Percentiles rank a stretch among this genome's conserved stretches.
Conservation (phyloP, 257 asterid species). For the Nicotiana benthamiana region DNA sequence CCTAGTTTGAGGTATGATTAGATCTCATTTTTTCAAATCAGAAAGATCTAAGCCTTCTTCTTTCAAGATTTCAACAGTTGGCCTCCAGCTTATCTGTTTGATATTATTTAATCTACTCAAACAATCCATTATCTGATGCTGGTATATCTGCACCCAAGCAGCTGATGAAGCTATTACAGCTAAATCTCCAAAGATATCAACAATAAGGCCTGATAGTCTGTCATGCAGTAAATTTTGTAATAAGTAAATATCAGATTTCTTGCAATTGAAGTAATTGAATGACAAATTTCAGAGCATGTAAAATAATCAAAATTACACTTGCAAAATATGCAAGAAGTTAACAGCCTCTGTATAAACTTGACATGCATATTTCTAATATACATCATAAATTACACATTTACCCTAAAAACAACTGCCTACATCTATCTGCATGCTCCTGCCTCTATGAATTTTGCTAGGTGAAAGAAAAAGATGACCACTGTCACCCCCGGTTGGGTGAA, state of each 20-base stretch:
- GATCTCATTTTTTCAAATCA: conserved; percentile 29
- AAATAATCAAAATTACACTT: neutral
- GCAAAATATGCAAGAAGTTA: neutral
- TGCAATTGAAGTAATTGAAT: conserved; percentile 3
- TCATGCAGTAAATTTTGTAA: conserved; percentile 3
- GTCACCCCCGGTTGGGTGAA: too few relatives aligned
- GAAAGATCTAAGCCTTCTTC: conserved; percentile 82
- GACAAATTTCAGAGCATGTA: neutral
- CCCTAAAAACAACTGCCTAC: neutral
- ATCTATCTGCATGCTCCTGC: neutral
- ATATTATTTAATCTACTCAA: conserved; percentile 37
- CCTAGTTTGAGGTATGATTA: conserved; percentile 35
- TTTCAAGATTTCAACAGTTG: conserved; percentile 74
- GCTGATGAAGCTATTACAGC: conserved; percentile 97
- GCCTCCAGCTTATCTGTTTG: conserved; percentile 77
- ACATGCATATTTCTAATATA: neutral
- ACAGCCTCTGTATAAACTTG: neutral
- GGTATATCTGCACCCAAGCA: conserved; percentile 96
- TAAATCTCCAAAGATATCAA: conserved; percentile 80
- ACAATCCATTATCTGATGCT: conserved; percentile 48
- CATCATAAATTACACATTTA: neutral
- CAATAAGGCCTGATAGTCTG: conserved; percentile 92
- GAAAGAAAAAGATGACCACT: too few relatives aligned
- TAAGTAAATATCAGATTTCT: neutral
- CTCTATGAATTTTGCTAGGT: neutral